A percentile compares a stretch with the other conserved stretches of the same genome.
These are phyloP conservation scores for Camellia granthamiana DNA, from an alignment of 148 eudicot genomes.

Conservation along the genomic window DNA sequence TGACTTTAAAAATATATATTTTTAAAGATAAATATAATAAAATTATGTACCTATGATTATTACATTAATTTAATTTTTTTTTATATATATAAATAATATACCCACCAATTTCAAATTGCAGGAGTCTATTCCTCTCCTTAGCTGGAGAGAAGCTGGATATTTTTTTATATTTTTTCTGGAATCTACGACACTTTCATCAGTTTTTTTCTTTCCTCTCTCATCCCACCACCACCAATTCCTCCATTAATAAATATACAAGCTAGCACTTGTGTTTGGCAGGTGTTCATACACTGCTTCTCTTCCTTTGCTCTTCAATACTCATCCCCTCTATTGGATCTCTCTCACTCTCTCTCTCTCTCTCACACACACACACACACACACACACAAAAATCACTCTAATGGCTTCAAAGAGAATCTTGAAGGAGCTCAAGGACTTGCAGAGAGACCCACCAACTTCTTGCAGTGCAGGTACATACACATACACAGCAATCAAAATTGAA, in stretches of 20 bases:
- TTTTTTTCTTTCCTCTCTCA: neutral
- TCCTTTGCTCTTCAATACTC: neutral
- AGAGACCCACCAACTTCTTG: constrained; percentile 78
- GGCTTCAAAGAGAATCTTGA: constrained; percentile 65
- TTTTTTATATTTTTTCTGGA: constrained; percentile 11
- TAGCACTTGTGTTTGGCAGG: neutral
- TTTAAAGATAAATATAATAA: no score
- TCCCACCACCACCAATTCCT: constrained; percentile 1
- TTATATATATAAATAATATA: no score
- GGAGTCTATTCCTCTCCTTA: no score
- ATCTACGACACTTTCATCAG: constrained; percentile 32
- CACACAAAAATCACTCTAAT: constrained; percentile 22
- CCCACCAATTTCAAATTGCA: no score
- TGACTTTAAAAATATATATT: no score
- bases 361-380: no score
- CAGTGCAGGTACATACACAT: constrained; percentile 52
- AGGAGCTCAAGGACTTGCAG: constrained; percentile 73
- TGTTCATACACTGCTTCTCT: constrained; percentile 8
- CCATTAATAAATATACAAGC: constrained; percentile 10
- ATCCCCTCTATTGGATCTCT: neutral
- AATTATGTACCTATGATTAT: no score
- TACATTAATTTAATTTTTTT: no score
- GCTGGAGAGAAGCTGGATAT: no score
- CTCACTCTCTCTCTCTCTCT: neutral
- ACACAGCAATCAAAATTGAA: neutral